These are phyloP conservation scores for Aspergillus japonicus DNA, from an alignment of 2,329 filamentous ascomycete species.

Conservation along the genomic window DNA sequence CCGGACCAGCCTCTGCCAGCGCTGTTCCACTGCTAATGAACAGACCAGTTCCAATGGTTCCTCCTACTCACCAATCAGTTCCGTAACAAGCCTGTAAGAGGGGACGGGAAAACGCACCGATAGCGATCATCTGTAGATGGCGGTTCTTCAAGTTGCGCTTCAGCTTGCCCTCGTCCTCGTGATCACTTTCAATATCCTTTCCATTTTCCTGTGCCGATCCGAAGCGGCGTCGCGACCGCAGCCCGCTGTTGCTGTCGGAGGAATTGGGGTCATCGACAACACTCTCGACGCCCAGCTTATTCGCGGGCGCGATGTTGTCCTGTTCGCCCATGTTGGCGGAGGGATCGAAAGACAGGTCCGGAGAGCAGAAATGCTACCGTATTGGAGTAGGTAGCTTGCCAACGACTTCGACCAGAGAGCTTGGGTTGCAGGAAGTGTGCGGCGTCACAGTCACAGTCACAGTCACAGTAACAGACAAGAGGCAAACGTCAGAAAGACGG, in stretches of 20 bases:
- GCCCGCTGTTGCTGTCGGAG: background rate
- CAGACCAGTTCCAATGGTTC: slow-evolving; percentile 69
- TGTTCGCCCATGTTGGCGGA: background rate
- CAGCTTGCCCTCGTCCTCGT: slow-evolving; percentile 11
- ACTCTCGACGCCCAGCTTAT: background rate
- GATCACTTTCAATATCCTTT: slow-evolving; percentile 6
- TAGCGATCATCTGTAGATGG: slow-evolving; percentile 27
- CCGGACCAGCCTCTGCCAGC: slow-evolving; percentile 62
- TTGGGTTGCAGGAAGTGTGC: background rate
- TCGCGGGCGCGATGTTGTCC: background rate
- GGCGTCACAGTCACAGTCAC: background rate
- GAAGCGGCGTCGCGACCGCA: background rate
- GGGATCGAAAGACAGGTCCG: background rate
- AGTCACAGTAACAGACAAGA: background rate
- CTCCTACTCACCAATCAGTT: slow-evolving; percentile 35
- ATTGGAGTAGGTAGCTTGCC: background rate
- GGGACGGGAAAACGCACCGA: slow-evolving; percentile 10
- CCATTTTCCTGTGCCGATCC: background rate
- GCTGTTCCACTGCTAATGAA: slow-evolving; percentile 67
- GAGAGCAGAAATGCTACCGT: background rate
- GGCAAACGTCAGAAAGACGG: background rate
- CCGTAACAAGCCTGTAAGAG: background rate
- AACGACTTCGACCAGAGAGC: background rate
- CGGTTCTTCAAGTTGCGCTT: slow-evolving; percentile 25
- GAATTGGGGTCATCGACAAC: background rate